phyloP scores from a whole-genome alignment of 1,284 basidiomycete species.

The Moesziomyces globuligerus region DNA sequence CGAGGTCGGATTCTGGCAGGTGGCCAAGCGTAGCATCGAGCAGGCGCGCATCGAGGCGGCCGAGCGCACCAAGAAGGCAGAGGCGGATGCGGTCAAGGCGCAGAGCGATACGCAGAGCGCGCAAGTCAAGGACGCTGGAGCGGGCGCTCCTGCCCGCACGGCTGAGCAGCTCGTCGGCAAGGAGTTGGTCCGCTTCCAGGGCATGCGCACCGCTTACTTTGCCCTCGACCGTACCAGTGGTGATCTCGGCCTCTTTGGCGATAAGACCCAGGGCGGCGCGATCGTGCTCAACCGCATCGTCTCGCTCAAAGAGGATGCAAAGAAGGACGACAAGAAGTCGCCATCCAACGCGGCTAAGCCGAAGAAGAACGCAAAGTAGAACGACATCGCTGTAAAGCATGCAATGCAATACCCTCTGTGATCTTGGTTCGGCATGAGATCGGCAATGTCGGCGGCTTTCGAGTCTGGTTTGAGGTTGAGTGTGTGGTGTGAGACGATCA shows the following conservation, averaged over 20 bases:
- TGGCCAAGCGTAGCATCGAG: conserved; percentile 77
- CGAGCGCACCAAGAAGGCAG: conserved; percentile 70
- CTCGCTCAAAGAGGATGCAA: conserved; percentile 86
- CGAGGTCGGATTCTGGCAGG: conserved; percentile 87
- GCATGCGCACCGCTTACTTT: conserved; percentile 94
- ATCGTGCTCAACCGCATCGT: conserved; percentile 93
- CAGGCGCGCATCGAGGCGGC: conserved; percentile 78
- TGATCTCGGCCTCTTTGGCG: conserved; percentile 43
- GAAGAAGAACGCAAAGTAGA: conserved; percentile 22
- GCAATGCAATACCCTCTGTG: too few species aligned
- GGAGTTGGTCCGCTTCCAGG: conserved; percentile 96
- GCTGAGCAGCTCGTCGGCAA: conserved; percentile 86
- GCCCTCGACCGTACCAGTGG: conserved; percentile 82
- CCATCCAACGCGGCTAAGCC: conserved; percentile 6
- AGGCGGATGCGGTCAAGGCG: conserved; percentile 67
- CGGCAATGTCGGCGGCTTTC: too few species aligned
- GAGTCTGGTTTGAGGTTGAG: too few species aligned
- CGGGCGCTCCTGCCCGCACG: conserved; percentile 67
- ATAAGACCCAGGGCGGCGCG: conserved; percentile 76
- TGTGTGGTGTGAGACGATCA: too few species aligned
- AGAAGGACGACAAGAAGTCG: conserved; percentile 45
- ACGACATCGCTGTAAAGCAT: too few species aligned
- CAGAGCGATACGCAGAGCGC: conserved; percentile 22
- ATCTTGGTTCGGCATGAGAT: too few species aligned
- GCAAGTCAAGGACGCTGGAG: conserved; percentile 17